Percentiles rank a stretch among this genome's conserved stretches.
These are phyloP conservation scores for Priceomyces carsonii DNA, from an alignment of 805 yeast genomes.

Conservation along the genomic window DNA sequence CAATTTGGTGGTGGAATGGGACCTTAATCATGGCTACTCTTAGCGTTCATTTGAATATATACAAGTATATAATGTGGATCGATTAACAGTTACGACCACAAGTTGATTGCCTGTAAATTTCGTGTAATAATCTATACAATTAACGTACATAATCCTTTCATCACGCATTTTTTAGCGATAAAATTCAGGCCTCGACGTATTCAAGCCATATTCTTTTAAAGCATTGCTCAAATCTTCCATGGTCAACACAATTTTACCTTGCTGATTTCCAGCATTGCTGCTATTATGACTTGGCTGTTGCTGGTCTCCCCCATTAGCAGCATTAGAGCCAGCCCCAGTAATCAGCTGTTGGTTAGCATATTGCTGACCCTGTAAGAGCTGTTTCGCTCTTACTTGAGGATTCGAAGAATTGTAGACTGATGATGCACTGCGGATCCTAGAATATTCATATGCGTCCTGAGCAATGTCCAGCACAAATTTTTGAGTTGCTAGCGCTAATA, in stretches of 20 bases:
- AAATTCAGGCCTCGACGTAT: slow-evolving; percentile 89
- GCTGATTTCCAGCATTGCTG: slow-evolving; percentile 51
- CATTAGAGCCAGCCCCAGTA: slow-evolving; percentile 28
- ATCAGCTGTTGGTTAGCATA: slow-evolving; percentile 40
- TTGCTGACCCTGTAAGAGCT: slow-evolving; percentile 67
- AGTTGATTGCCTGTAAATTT: too few species aligned
- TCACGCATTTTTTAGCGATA: too few species aligned
- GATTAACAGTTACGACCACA: too few species aligned
- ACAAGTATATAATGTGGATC: too few species aligned
- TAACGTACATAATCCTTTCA: too few species aligned
- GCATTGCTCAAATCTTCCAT: slow-evolving; percentile 94
- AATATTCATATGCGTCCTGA: slow-evolving; percentile 93
- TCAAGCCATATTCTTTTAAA: slow-evolving; percentile 87
- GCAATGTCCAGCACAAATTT: slow-evolving; percentile 93
- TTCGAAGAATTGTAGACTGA: slow-evolving; percentile 84
- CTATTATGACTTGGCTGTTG: slow-evolving; percentile 31
- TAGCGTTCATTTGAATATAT: too few species aligned
- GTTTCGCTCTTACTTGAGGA: slow-evolving; percentile 84
- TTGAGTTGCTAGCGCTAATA: slow-evolving; percentile 93
- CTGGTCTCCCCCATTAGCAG: slow-evolving; percentile 42
- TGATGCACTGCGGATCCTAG: slow-evolving; percentile 85
- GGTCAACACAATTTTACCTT: slow-evolving; percentile 82
- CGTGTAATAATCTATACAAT: too few species aligned
- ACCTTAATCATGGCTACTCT: background rate
- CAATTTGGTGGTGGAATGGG: slow-evolving; percentile 60